Base-by-base conservation (phyloP, 768 basidiomycete species). In the Cystofilobasidium macerans region DNA sequence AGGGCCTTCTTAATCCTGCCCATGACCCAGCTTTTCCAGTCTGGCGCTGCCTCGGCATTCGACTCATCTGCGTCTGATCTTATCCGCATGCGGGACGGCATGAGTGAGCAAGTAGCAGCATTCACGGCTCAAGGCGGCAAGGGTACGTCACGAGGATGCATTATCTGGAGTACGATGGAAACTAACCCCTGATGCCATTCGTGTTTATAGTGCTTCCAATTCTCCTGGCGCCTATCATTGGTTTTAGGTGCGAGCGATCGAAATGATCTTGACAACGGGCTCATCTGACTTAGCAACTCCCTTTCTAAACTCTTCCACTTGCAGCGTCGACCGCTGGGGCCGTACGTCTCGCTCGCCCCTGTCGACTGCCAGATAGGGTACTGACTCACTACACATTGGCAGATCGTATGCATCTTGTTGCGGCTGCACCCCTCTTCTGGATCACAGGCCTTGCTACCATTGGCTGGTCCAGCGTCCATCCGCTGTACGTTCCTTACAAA, bases 21-120 rank as follows among this genome's bases (percentile, higher is more conserved):
- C 58, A 61, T 61, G 58, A 67, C 67, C 12, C 67, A 69, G 45
- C 56, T 69, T n/a, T 35, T 69, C 7, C 67, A 69, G 24, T 59
- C 40, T 7, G 67, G 62, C 32, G 67, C 67, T 9, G 67, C 67
- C 22, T 57, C 56, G n/a, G 67, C 48, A 2, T 69, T 69, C 38
- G 57, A 43, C 7, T 35, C 40, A 12, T 36, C 56, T 36, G 26
- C 57, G 22, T 54, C 67, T 4, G 67, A 69, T 53, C 57, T 69
- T 22, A 69, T 69, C 30, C 30, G 30, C 16, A 57, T 69, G 67
- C 38, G 38, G 36, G 56, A 62, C 43, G 61, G 61, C 3, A 30
- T 47, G 28, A 48, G 43, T 18, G 26, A 33, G 22, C 28, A n/a
- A 20, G 61, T 62, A 6, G 61, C 61, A n/a, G 61, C 42, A 1